Base-by-base conservation (phyloP, 2,329 filamentous ascomycete species). In the Stagonosporopsis rhizophila region DNA sequence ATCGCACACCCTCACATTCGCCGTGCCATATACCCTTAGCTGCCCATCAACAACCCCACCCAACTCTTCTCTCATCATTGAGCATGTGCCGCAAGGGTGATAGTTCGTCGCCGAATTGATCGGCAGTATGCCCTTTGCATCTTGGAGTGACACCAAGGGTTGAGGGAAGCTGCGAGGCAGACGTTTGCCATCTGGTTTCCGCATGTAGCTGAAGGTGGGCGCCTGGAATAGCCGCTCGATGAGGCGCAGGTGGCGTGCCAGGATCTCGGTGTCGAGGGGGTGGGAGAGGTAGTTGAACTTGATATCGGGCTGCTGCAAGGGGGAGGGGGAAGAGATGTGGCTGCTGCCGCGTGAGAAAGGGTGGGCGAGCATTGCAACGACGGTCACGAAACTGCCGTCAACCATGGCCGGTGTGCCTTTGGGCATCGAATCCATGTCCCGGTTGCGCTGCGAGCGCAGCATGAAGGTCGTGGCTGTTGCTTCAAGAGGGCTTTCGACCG, bases 221-320 rank as follows among this genome's bases (percentile, higher is more conserved):
- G 23, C n/a, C 6, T 65, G 62, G 20, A 64, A 65, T 6, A 65
- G 61, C 8, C 54, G 52, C 2, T 79, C 72, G 2, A 78, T 67
- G 40, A 74, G 75, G 15, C 69, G 68, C 5, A 74, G 55, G 32
- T 75, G 72, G 5, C 74, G 69, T 0, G 77, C 75, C 0, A 78
- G 62, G 8, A 81, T 58, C 37, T 80, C 74, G 4, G 77, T 52
- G 51, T 82, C 80, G 2, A 79, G 64, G 0, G 80, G 77, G 51
- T 82, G 76, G 7, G 75, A 71, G 17, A 82, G 68, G 34, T 79
- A 80, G 11, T 72, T 72, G 1, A 75, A 73, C 52, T 80, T 75
- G 44, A 82, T 78, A 1, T 58, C 35, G 0, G 78, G 78, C 7
- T 71, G 57, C 1, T 56, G 66, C 0, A 61, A 59, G 0, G 72